Evolutionary conservation across 2,329 filamentous ascomycete species (phyloP).

Genomic region (Ophiostoma piceae): DNA sequence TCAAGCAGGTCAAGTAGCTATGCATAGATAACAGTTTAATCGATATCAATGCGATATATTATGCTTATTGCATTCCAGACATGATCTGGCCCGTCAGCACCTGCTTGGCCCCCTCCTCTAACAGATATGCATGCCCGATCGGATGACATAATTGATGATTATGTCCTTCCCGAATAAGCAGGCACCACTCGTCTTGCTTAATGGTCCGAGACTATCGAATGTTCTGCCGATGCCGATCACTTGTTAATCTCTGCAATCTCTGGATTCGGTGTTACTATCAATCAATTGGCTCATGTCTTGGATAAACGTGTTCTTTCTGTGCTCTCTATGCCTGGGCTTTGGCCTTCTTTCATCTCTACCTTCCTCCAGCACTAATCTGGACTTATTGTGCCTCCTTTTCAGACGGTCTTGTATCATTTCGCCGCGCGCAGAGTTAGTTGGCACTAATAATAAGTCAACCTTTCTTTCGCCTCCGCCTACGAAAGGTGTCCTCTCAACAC

Average conservation of each 20-base stretch:
- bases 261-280: neutral
- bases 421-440: neutral
- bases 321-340: neutral
- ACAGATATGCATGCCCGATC: neutral
- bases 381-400: neutral
- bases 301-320: neutral
- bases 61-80: neutral
- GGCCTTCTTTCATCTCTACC: neutral
- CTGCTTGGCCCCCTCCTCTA: neutral
- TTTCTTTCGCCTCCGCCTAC: neutral
- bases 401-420: neutral
- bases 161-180: neutral
- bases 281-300: neutral
- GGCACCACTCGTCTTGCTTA: neutral
- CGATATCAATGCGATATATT: neutral
- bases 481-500: neutral
- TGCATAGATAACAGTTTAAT: neutral
- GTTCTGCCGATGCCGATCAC: constrained; percentile 13
- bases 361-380: neutral
- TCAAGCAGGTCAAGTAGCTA: neutral
- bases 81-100: neutral
- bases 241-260: neutral
- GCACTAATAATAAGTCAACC: neutral
- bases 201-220: constrained; percentile 11
- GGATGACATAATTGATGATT: neutral